Base-by-base conservation (phyloP, 768 basidiomycete species). In the Trametopsis cervina region DNA sequence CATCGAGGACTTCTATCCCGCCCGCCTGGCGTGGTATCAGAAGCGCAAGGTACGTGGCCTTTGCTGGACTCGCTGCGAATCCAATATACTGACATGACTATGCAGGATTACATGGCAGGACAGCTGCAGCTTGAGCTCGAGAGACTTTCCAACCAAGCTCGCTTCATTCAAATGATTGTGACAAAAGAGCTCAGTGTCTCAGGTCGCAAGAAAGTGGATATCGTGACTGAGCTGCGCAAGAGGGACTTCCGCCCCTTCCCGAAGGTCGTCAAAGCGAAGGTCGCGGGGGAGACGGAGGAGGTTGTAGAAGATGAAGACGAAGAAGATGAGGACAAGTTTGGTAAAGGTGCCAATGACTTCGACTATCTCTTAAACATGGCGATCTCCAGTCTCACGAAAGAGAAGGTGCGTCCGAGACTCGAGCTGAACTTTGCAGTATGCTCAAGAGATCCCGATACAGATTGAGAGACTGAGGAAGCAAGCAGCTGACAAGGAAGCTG, bases 151-250 rank as follows among this genome's bases (percentile, higher is more conserved):
- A 98, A 98, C 63, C 96, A 99, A 63, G 95, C 92, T 11, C 85
- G 94, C 18, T 99, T 99, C 66, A 83, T 99, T 42, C 79, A 91
- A 64, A 94, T 97, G 93, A 95, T 98, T 56, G 76, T 98, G 47
- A 80, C 84, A 57, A 88, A 80, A 62, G 71, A 91, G 60, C 76
- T 98, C 17, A 66, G 76, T 23, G 82, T 99, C 21, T 80, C 85
- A 11, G 91, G 87, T 57, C 85, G 95, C 62, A 93, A 89, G 69
- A 94, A 91, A 64, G 78, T 69, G 1, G 90, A 86, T 44, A 85
- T 99, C 53, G 81, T 96, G 29, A 71, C 64, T 1, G 94, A 99
- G 54, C 66, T 99, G 57, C 82, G 90, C 51, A 78, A 75, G 63
- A 77, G 81, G 56, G 75, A 91, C 36, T 99, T 98, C 78, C 74